phyloP scores from a whole-genome alignment of 768 basidiomycete species.

The Guyanaporus albipodus region DNA sequence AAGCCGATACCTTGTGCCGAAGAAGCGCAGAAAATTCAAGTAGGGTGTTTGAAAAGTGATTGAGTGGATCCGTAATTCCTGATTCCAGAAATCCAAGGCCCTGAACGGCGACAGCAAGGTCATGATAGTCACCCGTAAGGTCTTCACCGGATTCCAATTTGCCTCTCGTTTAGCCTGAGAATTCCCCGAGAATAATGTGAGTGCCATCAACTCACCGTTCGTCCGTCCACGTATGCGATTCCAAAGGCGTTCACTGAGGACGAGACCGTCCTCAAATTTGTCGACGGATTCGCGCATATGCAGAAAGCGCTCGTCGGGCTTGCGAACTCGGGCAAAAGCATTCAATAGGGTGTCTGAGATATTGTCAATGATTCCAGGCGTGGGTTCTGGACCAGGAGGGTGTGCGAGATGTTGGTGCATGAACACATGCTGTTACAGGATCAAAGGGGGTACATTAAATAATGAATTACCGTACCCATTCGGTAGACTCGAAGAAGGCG shows the following conservation, averaged over 20 bases:
- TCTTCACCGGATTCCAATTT: slow-evolving; percentile 83
- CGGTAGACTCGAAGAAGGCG: slow-evolving; percentile 93
- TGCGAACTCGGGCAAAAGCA: slow-evolving; percentile 92
- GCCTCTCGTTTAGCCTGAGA: slow-evolving; percentile 88
- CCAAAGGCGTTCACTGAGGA: slow-evolving; percentile 76
- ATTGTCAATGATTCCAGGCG: slow-evolving; percentile 84
- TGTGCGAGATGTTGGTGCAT: slow-evolving; percentile 97
- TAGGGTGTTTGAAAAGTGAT: slow-evolving; percentile 94
- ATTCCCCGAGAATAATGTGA: slow-evolving; percentile 33
- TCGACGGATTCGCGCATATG: slow-evolving; percentile 89
- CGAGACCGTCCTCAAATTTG: slow-evolving; percentile 94
- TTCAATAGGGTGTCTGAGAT: slow-evolving; percentile 95
- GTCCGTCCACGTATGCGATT: slow-evolving; percentile 74
- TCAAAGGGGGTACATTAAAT: slow-evolving; percentile 4
- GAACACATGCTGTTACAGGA: slow-evolving; percentile 69
- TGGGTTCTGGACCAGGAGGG: slow-evolving; percentile 79
- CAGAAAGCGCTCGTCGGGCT: slow-evolving; percentile 95
- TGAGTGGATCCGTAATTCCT: slow-evolving; percentile 96
- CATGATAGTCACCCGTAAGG: slow-evolving; percentile 95
- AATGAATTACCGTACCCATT: slow-evolving; percentile 73
- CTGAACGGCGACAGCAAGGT: slow-evolving; percentile 92
- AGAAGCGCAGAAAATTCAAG: slow-evolving; percentile 91
- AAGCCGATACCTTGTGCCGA: slow-evolving; percentile 65
- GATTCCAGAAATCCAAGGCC: slow-evolving; percentile 97
- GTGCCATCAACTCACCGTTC: slow-evolving; percentile 64